These are phyloP conservation scores for Nannochloris sp. DNA, from an alignment of 139 green algal species.

Conservation along the genomic window DNA sequence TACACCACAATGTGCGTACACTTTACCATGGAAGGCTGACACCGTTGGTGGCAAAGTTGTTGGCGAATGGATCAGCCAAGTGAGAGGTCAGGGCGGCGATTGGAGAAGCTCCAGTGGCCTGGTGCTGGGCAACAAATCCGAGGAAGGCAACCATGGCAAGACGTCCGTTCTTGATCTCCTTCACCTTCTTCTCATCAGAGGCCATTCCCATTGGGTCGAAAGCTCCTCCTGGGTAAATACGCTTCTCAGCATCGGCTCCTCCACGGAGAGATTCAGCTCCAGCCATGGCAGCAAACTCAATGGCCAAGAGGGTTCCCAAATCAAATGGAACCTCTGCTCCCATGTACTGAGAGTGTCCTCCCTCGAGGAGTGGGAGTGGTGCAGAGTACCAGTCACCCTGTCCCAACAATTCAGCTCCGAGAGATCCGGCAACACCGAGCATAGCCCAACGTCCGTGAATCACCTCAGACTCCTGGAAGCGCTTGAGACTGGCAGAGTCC, in stretches of 20 bases:
- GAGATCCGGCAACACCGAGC: conserved; percentile 20
- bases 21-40: not conserved
- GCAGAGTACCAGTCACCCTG: conserved; percentile 58
- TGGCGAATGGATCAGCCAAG: conserved; percentile 25
- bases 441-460: conserved; percentile 44
- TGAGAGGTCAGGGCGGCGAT: conserved; percentile 28
- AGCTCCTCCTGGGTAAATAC: conserved; percentile 72
- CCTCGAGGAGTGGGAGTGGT: conserved; percentile 62
- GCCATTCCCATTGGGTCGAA: conserved; percentile 82
- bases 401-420: conserved; percentile 41
- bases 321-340: conserved; percentile 67
- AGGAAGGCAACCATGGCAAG: conserved; percentile 62
- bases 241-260: conserved; percentile 50
- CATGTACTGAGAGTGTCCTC: conserved; percentile 64
- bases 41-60: conserved; percentile 31
- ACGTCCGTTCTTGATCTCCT: conserved; percentile 91
- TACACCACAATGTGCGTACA: not conserved
- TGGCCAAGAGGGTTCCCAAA: conserved; percentile 59
- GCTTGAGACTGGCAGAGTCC: conserved; percentile 17
- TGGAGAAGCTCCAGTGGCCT: conserved; percentile 62
- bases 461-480: conserved; percentile 55
- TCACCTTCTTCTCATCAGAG: conserved; percentile 76
- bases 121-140: conserved; percentile 69
- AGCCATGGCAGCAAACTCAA: conserved; percentile 60
- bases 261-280: conserved; percentile 56